Conservation (phyloP, 257 asterid species). For the Solanum virginianum region DNA sequence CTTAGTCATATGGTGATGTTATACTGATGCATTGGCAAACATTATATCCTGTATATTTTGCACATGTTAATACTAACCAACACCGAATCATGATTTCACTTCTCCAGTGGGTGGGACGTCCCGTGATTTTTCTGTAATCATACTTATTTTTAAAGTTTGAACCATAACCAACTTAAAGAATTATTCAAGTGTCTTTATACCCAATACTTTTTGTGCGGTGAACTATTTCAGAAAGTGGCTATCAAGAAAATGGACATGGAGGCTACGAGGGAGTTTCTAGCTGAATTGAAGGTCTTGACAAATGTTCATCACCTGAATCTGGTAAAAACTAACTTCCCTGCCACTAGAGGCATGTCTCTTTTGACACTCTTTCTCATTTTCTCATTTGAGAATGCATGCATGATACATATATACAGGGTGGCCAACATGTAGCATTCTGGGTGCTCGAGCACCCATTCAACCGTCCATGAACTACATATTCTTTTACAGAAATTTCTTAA, state of each 20-base stretch:
- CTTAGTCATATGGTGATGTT: not conserved
- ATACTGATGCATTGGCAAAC: not conserved
- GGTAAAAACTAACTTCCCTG: conserved; percentile 34
- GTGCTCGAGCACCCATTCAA: not conserved
- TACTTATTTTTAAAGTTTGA: not conserved
- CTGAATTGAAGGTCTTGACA: conserved; percentile 89
- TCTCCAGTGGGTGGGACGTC: not conserved
- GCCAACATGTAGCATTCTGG: not conserved
- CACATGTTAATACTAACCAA: not conserved
- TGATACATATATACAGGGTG: not conserved
- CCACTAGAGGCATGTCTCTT: not conserved
- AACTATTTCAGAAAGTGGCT: conserved; percentile 78
- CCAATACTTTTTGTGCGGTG: not conserved
- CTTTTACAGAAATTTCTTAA: not conserved
- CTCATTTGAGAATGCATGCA: not conserved
- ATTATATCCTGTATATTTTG: not conserved
- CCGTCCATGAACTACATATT: not conserved
- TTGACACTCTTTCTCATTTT: not conserved
- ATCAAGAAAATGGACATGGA: conserved; percentile 98
- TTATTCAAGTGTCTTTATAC: not conserved
- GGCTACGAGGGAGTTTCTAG: conserved; percentile 82
- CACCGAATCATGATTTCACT: not conserved
- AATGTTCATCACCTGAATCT: conserved; percentile 95
- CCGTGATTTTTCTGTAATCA: not conserved
- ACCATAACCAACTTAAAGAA: not conserved